Evolutionary conservation across 768 basidiomycete species (phyloP), one percentile per base, ranked within the genome.

Genomic region (Lentinus tigrinus): DNA sequence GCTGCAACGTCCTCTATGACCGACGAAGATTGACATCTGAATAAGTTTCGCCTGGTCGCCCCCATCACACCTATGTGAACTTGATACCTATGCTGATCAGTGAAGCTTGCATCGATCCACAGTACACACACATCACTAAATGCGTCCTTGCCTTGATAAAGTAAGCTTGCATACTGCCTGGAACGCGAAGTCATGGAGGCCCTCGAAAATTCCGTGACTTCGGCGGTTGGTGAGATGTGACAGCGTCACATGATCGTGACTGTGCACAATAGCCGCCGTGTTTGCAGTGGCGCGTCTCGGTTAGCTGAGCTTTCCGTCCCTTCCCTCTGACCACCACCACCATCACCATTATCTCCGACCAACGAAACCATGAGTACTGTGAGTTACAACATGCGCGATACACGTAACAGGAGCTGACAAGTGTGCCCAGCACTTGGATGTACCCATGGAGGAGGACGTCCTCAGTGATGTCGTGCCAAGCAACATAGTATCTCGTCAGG

Each of bases 401-500:
- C 11, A 14, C 28, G 4, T 49, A 9, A 16, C 17, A 31, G 34
- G 27, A 26, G 36, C 37, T 36, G 28, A 51, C 23, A 34, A 14
- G 11, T 13, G 8, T 27, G 24, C n/a, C 3, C 50, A 65, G 63
- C 51, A 50, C 39, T 17, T 60, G 17, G 58, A 54, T 11, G 61
- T 58, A 1, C 64, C 60, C 9, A 76, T 75, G 66, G 84, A 85
- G 13, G 93, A 94, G 52, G 94, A 95, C 71, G 87, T 93, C 49
- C 80, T 97, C 60, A 92, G 90, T 67, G 94, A 96, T 71, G 84
- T 95, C 56, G 87, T 96, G 8, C 94, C 94, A 2, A 90, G 88
- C 70, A 92, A 93, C 69, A 93, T 95, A 62, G 87, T 95, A 46
- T 95, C 93, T 54, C 84, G 94, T 67, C 89, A 92, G 78, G 93